Conservation (phyloP, 129 eudicot species). For the Ambrosia trifida region DNA sequence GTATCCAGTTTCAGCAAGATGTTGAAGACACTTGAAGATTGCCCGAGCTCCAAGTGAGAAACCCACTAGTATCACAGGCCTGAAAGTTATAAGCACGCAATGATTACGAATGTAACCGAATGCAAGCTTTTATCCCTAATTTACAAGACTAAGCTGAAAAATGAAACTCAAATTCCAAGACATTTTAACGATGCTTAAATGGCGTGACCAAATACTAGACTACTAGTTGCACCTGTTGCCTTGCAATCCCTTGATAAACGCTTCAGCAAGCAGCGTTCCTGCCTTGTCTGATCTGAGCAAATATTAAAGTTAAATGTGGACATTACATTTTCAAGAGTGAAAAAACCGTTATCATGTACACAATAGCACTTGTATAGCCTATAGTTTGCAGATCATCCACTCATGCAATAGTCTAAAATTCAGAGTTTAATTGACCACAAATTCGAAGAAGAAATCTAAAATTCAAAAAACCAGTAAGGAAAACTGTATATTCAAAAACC, state of each 20-base stretch:
- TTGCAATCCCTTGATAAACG: slow-evolving; percentile 78
- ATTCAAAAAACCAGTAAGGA: not conserved
- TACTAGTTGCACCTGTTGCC: slow-evolving; percentile 67
- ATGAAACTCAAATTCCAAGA: slow-evolving; percentile 1
- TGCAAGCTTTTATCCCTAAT: not conserved
- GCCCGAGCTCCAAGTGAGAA: slow-evolving; percentile 97
- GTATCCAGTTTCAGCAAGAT: slow-evolving; percentile 64
- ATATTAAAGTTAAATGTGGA: slow-evolving; percentile 10
- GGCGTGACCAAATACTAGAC: not conserved
- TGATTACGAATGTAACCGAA: not conserved
- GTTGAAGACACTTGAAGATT: slow-evolving; percentile 89
- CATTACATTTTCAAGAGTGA: not conserved
- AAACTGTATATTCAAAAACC: slow-evolving; percentile 50
- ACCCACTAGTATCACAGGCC: slow-evolving; percentile 98
- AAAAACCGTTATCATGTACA: not conserved
- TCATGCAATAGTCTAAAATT: slow-evolving; percentile 6
- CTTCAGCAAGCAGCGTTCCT: slow-evolving; percentile 96
- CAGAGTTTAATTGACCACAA: slow-evolving; percentile 1
- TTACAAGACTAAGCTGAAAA: slow-evolving; percentile 9
- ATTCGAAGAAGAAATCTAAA: not conserved
- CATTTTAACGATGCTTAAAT: not conserved
- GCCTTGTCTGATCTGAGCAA: slow-evolving; percentile 88
- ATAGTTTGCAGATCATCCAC: not conserved
- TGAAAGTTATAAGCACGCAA: slow-evolving; percentile 36
- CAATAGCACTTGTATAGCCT: not conserved